Percentiles rank a stretch among this genome's conserved stretches.
Evolutionary conservation across 176 grass and related monocot genomes (phyloP).

Genomic region (Panicum miliaceum): DNA sequence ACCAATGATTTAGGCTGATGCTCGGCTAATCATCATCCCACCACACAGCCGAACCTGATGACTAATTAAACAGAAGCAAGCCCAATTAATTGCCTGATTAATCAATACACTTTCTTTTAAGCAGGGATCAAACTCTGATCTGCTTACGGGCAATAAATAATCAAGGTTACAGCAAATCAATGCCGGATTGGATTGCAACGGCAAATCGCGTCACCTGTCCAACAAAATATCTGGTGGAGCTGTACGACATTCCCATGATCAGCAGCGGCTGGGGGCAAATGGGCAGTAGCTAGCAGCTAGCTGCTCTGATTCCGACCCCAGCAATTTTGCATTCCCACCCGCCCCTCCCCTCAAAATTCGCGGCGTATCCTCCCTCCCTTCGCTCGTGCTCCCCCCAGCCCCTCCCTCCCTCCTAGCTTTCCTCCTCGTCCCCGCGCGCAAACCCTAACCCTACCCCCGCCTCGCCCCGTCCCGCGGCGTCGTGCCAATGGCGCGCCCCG

Average conservation of each 20-base stretch:
- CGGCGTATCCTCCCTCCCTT: neutral
- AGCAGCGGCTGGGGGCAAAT: neutral
- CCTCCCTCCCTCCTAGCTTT: neutral
- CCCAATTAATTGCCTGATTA: neutral
- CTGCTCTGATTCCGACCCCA: neutral
- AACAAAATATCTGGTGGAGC: slow-evolving; percentile 37
- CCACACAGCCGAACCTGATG: neutral
- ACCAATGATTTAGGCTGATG: neutral
- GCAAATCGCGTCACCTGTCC: neutral
- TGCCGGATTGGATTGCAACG: slow-evolving; percentile 20
- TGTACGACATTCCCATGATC: slow-evolving; percentile 25
- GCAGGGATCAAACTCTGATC: too few species aligned
- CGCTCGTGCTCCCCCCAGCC: neutral
- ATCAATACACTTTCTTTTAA: neutral
- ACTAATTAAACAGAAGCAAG: neutral
- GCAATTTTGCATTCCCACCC: slow-evolving; percentile 31
- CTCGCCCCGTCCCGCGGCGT: neutral
- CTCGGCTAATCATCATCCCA: neutral
- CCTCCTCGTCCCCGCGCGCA: slow-evolving; percentile 5
- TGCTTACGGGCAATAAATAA: neutral
- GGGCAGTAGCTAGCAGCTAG: neutral
- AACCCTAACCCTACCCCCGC: slow-evolving; percentile 51
- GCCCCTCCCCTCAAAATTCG: slow-evolving; percentile 30
- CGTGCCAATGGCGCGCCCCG: slow-evolving; percentile 41
- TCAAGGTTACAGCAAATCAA: neutral